Conservation (phyloP, 2,329 filamentous ascomycete genomes). For the Hypoxylon sp. region DNA sequence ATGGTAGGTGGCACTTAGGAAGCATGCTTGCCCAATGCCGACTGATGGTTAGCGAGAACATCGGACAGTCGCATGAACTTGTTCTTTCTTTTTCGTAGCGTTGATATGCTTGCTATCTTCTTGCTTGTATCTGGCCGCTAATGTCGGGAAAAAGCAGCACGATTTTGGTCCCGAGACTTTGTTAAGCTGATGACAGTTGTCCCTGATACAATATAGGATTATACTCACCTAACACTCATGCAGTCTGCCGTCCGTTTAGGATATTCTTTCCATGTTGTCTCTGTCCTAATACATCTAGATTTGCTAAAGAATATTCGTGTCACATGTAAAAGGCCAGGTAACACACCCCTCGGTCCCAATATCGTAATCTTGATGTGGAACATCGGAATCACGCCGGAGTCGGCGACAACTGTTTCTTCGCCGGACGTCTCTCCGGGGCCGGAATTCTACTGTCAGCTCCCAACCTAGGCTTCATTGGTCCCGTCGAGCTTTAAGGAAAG, state of each 20-base stretch:
- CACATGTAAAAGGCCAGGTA: neutral
- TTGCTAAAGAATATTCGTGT: neutral
- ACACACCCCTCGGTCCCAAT: neutral
- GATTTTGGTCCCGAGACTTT: neutral
- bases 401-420: neutral
- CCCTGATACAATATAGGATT: neutral
- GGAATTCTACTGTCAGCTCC: neutral
- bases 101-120: neutral
- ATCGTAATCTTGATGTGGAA: neutral
- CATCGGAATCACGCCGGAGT: neutral
- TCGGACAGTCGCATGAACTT: constrained; percentile 1
- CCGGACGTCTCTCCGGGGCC: neutral
- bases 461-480: neutral
- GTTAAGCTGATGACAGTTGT: neutral
- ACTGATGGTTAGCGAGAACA: neutral
- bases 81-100: neutral
- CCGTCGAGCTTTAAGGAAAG: neutral
- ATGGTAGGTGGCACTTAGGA: neutral
- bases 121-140: neutral
- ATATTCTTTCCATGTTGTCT: neutral
- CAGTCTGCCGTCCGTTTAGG: neutral
- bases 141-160: neutral
- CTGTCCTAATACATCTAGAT: neutral
- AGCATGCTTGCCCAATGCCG: neutral
- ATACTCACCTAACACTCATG: neutral